Percentiles rank a stretch among this genome's conserved stretches.
These are phyloP conservation scores for Aspergillus hortae DNA, from an alignment of 2,329 filamentous ascomycete genomes.

Conservation along the genomic window DNA sequence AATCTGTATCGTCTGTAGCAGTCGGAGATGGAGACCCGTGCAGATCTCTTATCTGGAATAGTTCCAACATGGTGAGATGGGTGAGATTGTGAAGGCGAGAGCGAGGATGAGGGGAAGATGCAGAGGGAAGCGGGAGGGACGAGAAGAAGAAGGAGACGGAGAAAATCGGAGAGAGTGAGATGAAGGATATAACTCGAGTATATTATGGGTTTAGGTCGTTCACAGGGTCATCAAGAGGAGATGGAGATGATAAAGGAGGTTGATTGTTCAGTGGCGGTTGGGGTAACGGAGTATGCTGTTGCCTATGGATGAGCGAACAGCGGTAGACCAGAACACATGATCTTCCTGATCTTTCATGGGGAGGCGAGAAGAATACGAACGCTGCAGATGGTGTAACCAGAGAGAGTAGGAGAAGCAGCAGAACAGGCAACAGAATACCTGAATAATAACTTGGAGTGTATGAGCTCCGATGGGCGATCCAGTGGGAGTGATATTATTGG, in stretches of 20 bases:
- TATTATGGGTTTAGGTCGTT: too few relatives aligned
- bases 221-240: not conserved
- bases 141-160: not conserved
- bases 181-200: not conserved
- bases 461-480: not conserved
- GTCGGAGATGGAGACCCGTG: slow-evolving; percentile 19
- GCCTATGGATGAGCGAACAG: slow-evolving; percentile 8
- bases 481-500: not conserved
- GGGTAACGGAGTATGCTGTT: slow-evolving; percentile 7
- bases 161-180: not conserved
- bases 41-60: slow-evolving; percentile 40
- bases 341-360: not conserved
- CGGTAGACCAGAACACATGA: not conserved
- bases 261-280: not conserved
- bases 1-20: not conserved
- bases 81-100: not conserved
- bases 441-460: not conserved
- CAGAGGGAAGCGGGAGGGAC: not conserved
- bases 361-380: not conserved
- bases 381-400: slow-evolving; percentile 1
- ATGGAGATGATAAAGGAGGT: not conserved
- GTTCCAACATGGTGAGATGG: slow-evolving; percentile 32
- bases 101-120: not conserved
- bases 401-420: not conserved
- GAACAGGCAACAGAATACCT: slow-evolving; percentile 13